phyloP scores from a whole-genome alignment of 495 filamentous ascomycete species.

The Cercophora scortea region DNA sequence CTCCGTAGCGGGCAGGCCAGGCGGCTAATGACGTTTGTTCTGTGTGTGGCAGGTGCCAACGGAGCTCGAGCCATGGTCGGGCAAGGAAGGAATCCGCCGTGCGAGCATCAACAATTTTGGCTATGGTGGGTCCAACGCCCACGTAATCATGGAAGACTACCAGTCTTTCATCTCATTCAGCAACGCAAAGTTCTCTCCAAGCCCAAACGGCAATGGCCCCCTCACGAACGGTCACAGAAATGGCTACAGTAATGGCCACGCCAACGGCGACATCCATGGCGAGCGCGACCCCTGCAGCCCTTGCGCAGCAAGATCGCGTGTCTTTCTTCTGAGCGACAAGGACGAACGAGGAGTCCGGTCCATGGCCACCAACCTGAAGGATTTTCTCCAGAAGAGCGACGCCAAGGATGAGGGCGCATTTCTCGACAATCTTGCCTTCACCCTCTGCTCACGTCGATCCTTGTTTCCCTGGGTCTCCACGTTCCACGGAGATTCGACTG shows the following conservation, averaged over 20 bases:
- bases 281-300: neutral
- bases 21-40: too few relatives aligned
- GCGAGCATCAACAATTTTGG: slow-evolving; percentile 34
- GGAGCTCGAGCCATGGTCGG: slow-evolving; percentile 3
- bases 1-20: too few relatives aligned
- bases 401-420: slow-evolving; percentile 8
- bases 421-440: slow-evolving; percentile 26
- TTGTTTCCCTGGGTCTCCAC: slow-evolving; percentile 17
- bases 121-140: slow-evolving; percentile 34
- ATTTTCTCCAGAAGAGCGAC: neutral
- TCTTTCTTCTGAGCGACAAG: slow-evolving; percentile 32
- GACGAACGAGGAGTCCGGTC: slow-evolving; percentile 24
- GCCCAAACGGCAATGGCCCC: slow-evolving; percentile 1
- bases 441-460: slow-evolving; percentile 24
- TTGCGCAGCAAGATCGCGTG: slow-evolving; percentile 17
- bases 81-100: slow-evolving; percentile 3
- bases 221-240: slow-evolving; percentile 6
- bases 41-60: slow-evolving; percentile 1
- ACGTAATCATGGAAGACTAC: slow-evolving; percentile 30
- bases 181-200: neutral
- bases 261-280: neutral
- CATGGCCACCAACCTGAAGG: slow-evolving; percentile 23
- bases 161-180: neutral
- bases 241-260: neutral
- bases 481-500: slow-evolving; percentile 9